Conservation (phyloP, 2,329 filamentous ascomycete genomes). For the Eurotiales sp. region DNA sequence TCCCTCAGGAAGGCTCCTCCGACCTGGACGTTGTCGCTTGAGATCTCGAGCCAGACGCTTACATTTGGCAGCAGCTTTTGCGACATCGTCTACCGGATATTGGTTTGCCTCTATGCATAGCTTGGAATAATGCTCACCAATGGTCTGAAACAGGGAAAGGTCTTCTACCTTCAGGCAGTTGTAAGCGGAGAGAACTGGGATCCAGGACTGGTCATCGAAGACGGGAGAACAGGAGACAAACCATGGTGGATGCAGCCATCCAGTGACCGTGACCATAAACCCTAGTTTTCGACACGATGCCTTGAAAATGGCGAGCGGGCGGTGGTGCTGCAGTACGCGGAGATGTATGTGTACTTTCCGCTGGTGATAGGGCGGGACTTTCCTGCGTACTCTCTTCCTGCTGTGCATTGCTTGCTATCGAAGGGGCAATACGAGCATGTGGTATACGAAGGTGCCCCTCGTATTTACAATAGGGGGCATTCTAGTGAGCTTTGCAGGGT, state of each 20-base stretch:
- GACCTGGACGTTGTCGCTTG: slow-evolving; percentile 20
- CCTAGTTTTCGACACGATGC: slow-evolving; percentile 22
- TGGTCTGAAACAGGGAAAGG: slow-evolving; percentile 10
- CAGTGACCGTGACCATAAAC: slow-evolving; percentile 25
- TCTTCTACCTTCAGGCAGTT: slow-evolving; percentile 14
- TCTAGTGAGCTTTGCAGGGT: slow-evolving; percentile 19
- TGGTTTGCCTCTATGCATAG: slow-evolving; percentile 1
- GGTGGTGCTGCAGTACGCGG: background rate
- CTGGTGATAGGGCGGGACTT: background rate
- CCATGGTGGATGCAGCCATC: slow-evolving; percentile 21
- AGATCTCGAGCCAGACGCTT: slow-evolving; percentile 22
- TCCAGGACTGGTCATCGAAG: background rate
- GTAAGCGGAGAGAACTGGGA: background rate
- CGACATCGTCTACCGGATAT: background rate
- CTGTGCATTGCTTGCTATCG: background rate
- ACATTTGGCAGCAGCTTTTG: slow-evolving; percentile 19
- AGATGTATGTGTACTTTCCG: too few relatives aligned
- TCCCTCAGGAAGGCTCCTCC: slow-evolving; percentile 14
- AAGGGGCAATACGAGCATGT: background rate
- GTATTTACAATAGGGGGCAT: slow-evolving; percentile 17
- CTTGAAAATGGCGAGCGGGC: slow-evolving; percentile 14
- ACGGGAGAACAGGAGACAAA: slow-evolving; percentile 3
- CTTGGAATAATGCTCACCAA: slow-evolving; percentile 9
- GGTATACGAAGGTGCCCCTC: slow-evolving; percentile 1
- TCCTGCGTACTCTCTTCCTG: background rate